These are phyloP conservation scores for Ambispora gerdemannii DNA, from an alignment of 192 early-diverging fungal species.

Conservation along the genomic window DNA sequence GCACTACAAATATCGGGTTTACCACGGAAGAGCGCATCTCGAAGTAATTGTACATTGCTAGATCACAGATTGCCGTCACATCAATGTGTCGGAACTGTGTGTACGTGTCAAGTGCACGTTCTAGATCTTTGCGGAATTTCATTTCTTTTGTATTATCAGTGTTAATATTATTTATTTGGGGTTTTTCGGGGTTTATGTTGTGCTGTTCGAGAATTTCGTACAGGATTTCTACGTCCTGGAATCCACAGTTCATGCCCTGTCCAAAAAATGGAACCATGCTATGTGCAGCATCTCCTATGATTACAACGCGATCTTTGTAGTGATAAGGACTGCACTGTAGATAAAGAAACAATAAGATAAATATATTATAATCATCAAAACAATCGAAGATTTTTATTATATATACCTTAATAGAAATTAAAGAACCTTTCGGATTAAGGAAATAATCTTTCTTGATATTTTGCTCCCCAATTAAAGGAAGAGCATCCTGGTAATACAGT, in stretches of 20 bases:
- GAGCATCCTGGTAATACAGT: constrained; percentile 70
- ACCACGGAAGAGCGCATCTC: constrained; percentile 91
- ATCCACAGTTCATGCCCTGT: constrained; percentile 98
- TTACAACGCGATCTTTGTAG: constrained; percentile 69
- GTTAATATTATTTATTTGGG: constrained; percentile 49
- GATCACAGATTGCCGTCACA: constrained; percentile 83
- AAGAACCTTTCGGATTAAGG: constrained; percentile 76
- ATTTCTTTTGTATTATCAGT: constrained; percentile 17
- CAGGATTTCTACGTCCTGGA: constrained; percentile 83
- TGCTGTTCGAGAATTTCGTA: constrained; percentile 57
- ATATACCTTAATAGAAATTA: constrained; percentile 76
- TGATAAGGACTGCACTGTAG: constrained; percentile 70
- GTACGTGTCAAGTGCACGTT: constrained; percentile 70
- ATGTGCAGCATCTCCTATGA: constrained; percentile 95
- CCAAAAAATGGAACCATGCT: constrained; percentile 99
- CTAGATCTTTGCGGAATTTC: constrained; percentile 39
- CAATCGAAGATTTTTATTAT: not conserved
- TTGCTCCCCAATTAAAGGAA: constrained; percentile 74
- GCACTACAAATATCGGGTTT: constrained; percentile 63
- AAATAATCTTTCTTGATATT: constrained; percentile 74
- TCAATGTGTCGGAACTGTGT: constrained; percentile 66
- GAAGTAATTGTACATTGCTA: constrained; percentile 91
- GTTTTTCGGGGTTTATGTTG: constrained; percentile 39
- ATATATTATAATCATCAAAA: not conserved
- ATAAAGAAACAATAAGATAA: constrained; percentile 6